phyloP scores from a whole-genome alignment of 2,329 filamentous ascomycete species.

The Epichloe brachyelytri region DNA sequence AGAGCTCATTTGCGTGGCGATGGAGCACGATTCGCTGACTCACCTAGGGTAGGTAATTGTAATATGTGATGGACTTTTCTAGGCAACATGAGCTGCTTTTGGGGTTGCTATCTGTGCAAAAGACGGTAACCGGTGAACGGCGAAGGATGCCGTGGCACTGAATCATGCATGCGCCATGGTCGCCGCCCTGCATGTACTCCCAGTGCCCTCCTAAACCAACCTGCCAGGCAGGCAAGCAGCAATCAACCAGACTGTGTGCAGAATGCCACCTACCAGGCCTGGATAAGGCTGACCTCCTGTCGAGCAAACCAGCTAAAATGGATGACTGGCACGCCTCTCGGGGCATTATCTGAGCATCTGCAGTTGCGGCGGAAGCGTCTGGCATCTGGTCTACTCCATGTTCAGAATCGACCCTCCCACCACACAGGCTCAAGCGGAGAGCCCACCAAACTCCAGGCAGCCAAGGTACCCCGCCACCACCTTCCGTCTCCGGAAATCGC shows the following conservation, averaged over 20 bases:
- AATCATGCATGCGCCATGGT: neutral
- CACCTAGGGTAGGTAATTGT: too few relatives aligned
- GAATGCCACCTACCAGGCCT: too few relatives aligned
- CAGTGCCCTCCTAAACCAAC: neutral
- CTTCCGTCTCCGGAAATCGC: slow-evolving; percentile 8
- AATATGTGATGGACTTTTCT: neutral
- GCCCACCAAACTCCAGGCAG: neutral
- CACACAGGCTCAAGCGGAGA: neutral
- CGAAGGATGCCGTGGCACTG: neutral
- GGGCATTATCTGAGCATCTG: neutral
- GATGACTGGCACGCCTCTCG: too few relatives aligned
- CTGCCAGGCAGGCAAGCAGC: neutral
- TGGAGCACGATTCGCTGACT: too few relatives aligned
- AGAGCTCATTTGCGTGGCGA: neutral
- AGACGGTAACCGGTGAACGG: neutral
- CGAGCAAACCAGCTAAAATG: too few relatives aligned
- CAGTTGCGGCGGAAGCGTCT: neutral
- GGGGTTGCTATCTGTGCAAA: neutral
- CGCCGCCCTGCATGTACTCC: neutral
- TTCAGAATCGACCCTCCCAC: neutral
- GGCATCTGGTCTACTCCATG: neutral
- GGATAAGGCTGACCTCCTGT: too few relatives aligned
- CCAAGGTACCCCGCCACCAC: slow-evolving; percentile 6
- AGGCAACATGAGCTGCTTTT: too few relatives aligned
- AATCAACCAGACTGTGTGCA: too few relatives aligned